These are phyloP conservation scores for Starmerella floricola DNA, from an alignment of 805 yeast genomes.

Conservation along the genomic window DNA sequence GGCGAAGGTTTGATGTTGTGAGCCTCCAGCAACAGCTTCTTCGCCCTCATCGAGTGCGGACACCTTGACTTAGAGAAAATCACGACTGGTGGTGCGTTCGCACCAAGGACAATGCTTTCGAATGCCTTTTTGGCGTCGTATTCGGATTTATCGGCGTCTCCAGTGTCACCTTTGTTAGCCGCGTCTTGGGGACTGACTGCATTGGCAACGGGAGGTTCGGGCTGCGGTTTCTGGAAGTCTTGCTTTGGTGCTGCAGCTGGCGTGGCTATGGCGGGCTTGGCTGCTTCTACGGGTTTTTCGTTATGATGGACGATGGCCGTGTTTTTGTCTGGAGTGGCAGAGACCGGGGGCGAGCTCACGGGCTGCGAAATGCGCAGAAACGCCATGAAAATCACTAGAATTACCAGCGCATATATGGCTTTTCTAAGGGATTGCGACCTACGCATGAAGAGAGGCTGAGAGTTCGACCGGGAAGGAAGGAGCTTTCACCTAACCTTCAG, in stretches of 20 bases:
- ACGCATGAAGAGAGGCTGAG: constrained; percentile 1
- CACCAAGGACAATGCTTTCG: constrained; percentile 4
- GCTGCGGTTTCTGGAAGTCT: too few relatives aligned
- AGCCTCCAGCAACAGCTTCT: constrained; percentile 47
- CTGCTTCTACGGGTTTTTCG: neutral
- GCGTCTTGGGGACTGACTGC: neutral
- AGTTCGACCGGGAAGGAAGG: neutral
- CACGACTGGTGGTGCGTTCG: constrained; percentile 25
- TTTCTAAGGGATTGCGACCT: constrained; percentile 9
- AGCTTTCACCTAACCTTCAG: neutral
- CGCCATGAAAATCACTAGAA: constrained; percentile 12
- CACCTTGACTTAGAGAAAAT: constrained; percentile 46
- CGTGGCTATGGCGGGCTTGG: neutral
- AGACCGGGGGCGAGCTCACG: neutral
- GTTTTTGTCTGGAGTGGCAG: too few relatives aligned
- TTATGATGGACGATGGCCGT: too few relatives aligned
- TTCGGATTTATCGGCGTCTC: neutral
- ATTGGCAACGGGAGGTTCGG: too few relatives aligned
- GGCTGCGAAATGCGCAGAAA: constrained; percentile 12
- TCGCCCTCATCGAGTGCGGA: constrained; percentile 66
- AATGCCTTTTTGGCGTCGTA: constrained; percentile 13
- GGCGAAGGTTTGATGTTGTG: constrained; percentile 66
- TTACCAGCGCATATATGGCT: constrained; percentile 9
- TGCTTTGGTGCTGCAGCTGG: neutral
- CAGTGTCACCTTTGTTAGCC: too few relatives aligned